These are phyloP conservation scores for Cercophora newfieldiana DNA, from an alignment of 495 filamentous ascomycete species.

Conservation along the genomic window DNA sequence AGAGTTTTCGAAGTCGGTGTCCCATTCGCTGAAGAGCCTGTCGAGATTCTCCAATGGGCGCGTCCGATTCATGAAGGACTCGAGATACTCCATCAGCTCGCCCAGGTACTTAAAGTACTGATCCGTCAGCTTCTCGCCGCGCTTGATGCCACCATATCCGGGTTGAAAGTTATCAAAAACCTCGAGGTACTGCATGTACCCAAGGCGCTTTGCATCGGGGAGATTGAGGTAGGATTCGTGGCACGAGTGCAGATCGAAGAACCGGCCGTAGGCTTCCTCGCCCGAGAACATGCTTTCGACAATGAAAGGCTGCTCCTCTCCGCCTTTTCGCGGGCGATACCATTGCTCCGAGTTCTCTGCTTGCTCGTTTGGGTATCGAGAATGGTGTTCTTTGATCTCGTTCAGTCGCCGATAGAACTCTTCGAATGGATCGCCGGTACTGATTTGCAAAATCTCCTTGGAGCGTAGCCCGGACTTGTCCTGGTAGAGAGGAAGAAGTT, in stretches of 20 bases:
- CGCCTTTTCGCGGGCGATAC: constrained; percentile 67
- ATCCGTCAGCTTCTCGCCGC: constrained; percentile 81
- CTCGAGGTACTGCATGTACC: constrained; percentile 89
- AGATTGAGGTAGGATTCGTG: constrained; percentile 92
- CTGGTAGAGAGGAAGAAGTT: constrained; percentile 81
- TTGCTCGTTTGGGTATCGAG: constrained; percentile 88
- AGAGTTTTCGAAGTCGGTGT: constrained; percentile 76
- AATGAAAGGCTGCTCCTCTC: constrained; percentile 66
- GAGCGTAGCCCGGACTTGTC: constrained; percentile 70
- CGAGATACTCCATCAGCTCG: constrained; percentile 77
- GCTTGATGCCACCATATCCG: constrained; percentile 68
- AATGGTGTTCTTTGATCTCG: constrained; percentile 82
- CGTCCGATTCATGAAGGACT: constrained; percentile 79
- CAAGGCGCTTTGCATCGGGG: constrained; percentile 74
- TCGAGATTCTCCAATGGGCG: constrained; percentile 80
- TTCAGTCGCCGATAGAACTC: constrained; percentile 85
- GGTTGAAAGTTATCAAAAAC: constrained; percentile 82
- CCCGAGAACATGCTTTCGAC: constrained; percentile 93
- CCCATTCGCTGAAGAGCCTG: constrained; percentile 70
- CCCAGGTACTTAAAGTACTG: constrained; percentile 87
- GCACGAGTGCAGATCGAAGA: constrained; percentile 77
- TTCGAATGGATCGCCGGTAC: constrained; percentile 85
- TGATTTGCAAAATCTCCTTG: constrained; percentile 79
- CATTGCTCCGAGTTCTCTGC: constrained; percentile 93
- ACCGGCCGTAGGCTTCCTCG: constrained; percentile 88